phyloP scores from a whole-genome alignment of 139 green algal species.

The Volvox reticuliferus region DNA sequence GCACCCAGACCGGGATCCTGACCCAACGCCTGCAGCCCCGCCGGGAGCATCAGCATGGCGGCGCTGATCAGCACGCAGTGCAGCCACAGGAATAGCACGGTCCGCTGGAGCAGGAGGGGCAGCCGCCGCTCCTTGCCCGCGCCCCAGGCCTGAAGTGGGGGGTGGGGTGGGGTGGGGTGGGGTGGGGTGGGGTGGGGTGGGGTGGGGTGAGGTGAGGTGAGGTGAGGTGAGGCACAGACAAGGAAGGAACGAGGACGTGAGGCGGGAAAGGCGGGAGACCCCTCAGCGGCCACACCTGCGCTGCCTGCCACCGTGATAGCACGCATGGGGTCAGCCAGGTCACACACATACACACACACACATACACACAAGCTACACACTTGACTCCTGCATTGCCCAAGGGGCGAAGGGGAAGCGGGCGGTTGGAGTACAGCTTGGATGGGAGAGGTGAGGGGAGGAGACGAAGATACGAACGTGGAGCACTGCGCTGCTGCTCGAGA shows the following conservation, averaged over 20 bases:
- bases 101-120: constrained; percentile 46
- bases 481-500: no score
- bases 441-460: no score
- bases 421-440: no score
- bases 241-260: not conserved
- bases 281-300: no score
- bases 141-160: constrained; percentile 49
- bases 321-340: no score
- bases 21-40: not conserved
- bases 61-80: constrained; percentile 36
- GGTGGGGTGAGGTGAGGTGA: constrained; percentile 12
- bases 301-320: no score
- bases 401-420: no score
- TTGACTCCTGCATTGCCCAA: no score
- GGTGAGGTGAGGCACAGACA: no score
- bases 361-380: no score
- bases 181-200: constrained; percentile 44
- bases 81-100: constrained; percentile 42
- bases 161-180: constrained; percentile 51
- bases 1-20: not conserved
- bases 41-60: constrained; percentile 28
- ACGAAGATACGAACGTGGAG: no score
- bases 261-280: not conserved
- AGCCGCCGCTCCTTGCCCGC: constrained; percentile 43
- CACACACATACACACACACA: no score